phyloP scores from a whole-genome alignment of 1,139 yeast genomes.

The Suhomyces panamericanus region DNA sequence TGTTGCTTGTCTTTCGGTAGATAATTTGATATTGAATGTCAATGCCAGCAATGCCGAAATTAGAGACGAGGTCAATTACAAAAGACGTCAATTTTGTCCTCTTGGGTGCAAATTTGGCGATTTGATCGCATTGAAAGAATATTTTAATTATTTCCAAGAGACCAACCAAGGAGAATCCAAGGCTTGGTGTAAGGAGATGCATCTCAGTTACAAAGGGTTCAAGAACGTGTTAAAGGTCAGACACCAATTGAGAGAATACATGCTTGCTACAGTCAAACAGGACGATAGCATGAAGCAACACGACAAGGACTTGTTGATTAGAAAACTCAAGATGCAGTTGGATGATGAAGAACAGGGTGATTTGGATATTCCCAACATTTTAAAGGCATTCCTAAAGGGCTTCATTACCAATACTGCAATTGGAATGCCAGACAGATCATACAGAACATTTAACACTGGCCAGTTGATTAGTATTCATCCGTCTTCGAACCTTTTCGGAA shows the following conservation, averaged over 20 bases:
- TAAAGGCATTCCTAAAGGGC: slow-evolving; percentile 81
- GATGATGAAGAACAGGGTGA: slow-evolving; percentile 21
- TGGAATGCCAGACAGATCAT: slow-evolving; percentile 93
- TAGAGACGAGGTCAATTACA: slow-evolving; percentile 75
- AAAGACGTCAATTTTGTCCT: slow-evolving; percentile 63
- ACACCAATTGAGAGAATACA: slow-evolving; percentile 71
- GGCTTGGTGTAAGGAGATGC: slow-evolving; percentile 81
- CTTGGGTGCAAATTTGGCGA: slow-evolving; percentile 78
- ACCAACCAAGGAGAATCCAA: slow-evolving; percentile 53
- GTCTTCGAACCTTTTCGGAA: slow-evolving; percentile 83
- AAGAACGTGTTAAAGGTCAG: slow-evolving; percentile 74
- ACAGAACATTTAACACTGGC: slow-evolving; percentile 78
- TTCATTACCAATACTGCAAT: slow-evolving; percentile 85
- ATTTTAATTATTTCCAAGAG: slow-evolving; percentile 60
- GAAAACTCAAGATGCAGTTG: slow-evolving; percentile 31
- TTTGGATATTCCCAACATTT: slow-evolving; percentile 57
- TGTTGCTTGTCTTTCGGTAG: slow-evolving; percentile 90
- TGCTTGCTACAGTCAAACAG: slow-evolving; percentile 49
- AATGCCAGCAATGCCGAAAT: slow-evolving; percentile 66
- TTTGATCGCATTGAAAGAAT: slow-evolving; percentile 76
- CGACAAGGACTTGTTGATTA: slow-evolving; percentile 31
- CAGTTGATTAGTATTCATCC: slow-evolving; percentile 89
- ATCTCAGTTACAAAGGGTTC: slow-evolving; percentile 77
- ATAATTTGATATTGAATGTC: slow-evolving; percentile 71
- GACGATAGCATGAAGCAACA: slow-evolving; percentile 33